phyloP scores from a whole-genome alignment of 257 asterid species.

The Linderniella brevidens region DNA sequence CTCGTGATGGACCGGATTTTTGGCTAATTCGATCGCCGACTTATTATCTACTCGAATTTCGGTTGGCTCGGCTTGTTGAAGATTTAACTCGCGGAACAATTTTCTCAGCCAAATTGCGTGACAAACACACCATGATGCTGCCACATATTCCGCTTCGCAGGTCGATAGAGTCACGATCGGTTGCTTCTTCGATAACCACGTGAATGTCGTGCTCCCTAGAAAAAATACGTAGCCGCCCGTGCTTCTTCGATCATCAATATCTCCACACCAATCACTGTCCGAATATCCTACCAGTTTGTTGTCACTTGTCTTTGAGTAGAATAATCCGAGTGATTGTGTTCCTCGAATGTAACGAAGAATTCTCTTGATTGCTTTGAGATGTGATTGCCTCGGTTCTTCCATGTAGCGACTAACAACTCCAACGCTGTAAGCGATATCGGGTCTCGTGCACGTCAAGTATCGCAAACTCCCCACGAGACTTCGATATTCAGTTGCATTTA shows the following conservation, averaged over 20 bases:
- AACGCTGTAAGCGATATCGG: no score
- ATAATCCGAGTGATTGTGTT: neutral
- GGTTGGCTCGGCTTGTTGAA: neutral
- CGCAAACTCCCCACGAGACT: no score
- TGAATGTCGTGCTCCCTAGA: neutral
- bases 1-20: neutral
- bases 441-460: neutral
- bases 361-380: neutral
- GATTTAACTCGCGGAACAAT: neutral
- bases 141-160: neutral
- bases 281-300: neutral
- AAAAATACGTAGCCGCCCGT: neutral
- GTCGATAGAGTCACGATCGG: neutral
- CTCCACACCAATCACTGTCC: neutral
- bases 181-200: neutral
- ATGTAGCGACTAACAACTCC: no score
- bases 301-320: neutral
- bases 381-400: no score
- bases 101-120: neutral
- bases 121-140: neutral
- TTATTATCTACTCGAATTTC: neutral
- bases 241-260: neutral
- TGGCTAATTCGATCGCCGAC: neutral
- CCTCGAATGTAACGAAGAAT: neutral
- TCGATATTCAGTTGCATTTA: no score